Percentiles rank a stretch among this genome's conserved stretches.
Evolutionary conservation across 163 green algal genomes (phyloP).

Genomic region (Coccomyxa subellipsoidea): DNA sequence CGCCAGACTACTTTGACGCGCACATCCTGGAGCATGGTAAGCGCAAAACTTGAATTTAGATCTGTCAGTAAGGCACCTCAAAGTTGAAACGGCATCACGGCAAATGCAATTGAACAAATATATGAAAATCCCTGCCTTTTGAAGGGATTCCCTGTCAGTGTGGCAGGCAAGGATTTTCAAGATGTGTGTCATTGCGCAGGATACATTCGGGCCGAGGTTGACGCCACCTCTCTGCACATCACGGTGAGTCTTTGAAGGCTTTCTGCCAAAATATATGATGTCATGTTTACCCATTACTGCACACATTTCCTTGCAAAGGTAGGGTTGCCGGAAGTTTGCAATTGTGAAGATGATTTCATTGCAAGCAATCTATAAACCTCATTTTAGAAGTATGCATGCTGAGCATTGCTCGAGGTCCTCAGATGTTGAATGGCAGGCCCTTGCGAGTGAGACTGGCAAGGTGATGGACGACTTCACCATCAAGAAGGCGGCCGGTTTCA

Average conservation of each 20-base stretch:
- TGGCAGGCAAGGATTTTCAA: neutral
- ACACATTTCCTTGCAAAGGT: neutral
- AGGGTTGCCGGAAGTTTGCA: neutral
- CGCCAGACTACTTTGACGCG: neutral
- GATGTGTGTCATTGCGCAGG: neutral
- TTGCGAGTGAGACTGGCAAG: slow-evolving; percentile 21
- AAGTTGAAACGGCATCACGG: too few relatives aligned
- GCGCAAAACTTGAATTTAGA: too few relatives aligned
- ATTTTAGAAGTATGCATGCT: neutral
- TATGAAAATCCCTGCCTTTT: too few relatives aligned
- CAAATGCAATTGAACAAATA: too few relatives aligned
- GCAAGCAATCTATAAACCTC: too few relatives aligned
- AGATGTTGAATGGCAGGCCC: slow-evolving; percentile 17
- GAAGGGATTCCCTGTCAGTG: too few relatives aligned
- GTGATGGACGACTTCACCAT: slow-evolving; percentile 38
- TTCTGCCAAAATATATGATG: too few relatives aligned
- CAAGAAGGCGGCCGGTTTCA: slow-evolving; percentile 35
- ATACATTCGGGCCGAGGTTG: neutral
- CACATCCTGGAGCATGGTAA: slow-evolving; percentile 10
- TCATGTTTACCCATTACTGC: too few relatives aligned
- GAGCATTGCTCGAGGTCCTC: neutral
- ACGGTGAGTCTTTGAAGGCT: neutral
- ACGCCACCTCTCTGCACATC: slow-evolving; percentile 4
- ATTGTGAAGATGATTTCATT: neutral
- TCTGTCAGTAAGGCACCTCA: too few relatives aligned